A percentile compares a stretch with the other conserved stretches of the same genome.
phyloP scores from a whole-genome alignment of 345 rosid species.

The Nephelium lappaceum region DNA sequence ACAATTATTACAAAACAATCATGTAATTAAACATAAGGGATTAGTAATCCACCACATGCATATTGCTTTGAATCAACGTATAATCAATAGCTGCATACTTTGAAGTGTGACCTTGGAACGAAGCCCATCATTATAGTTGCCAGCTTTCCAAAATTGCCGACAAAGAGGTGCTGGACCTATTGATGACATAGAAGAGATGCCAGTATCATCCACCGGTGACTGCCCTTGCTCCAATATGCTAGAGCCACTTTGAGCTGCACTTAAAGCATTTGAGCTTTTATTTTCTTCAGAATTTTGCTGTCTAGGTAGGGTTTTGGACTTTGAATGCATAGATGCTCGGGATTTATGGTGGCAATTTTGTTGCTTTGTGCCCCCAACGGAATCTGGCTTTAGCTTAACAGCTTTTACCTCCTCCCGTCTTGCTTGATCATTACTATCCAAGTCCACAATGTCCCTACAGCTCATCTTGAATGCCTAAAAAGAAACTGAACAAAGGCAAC shows the following conservation, averaged over 20 bases:
- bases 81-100: constrained; percentile 46
- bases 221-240: constrained; percentile 73
- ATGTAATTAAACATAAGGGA: background rate
- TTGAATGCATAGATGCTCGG: constrained; percentile 20
- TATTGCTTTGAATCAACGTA: constrained; percentile 9
- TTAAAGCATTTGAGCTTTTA: constrained; percentile 49
- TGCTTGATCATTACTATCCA: constrained; percentile 36
- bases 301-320: constrained; percentile 26
- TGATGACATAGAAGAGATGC: constrained; percentile 59
- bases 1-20: background rate
- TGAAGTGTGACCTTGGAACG: constrained; percentile 54
- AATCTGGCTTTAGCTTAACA: constrained; percentile 52
- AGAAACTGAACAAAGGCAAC: constrained; percentile 13
- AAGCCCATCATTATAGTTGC: constrained; percentile 53
- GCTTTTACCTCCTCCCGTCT: constrained; percentile 39
- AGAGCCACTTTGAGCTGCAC: constrained; percentile 54
- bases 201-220: constrained; percentile 66
- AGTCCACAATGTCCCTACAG: constrained; percentile 30
- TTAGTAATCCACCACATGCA: constrained; percentile 7
- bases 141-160: constrained; percentile 98
- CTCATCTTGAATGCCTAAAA: constrained; percentile 37
- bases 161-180: constrained; percentile 70
- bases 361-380: constrained; percentile 20
- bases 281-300: constrained; percentile 60
- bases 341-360: constrained; percentile 16